A percentile compares a stretch with the other conserved stretches of the same genome.
Evolutionary conservation across 495 filamentous ascomycete genomes (phyloP).

Genomic region (Aspergillus cristatus): DNA sequence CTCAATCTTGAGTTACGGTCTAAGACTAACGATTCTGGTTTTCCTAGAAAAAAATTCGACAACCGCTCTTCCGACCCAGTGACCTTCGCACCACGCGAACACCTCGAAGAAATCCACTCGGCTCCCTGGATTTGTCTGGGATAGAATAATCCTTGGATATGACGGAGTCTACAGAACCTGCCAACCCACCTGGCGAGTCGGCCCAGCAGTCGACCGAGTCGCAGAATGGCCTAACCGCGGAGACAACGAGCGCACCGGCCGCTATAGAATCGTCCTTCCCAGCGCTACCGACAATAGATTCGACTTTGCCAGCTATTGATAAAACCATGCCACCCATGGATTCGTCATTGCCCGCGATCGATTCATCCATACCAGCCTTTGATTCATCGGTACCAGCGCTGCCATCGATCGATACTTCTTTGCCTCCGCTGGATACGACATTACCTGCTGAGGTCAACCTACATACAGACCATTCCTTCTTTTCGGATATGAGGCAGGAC

Average conservation of each 20-base stretch:
- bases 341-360: conserved; percentile 10
- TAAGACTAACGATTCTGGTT: no score
- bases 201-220: conserved; percentile 11
- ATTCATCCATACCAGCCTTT: conserved; percentile 26
- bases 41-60: no score
- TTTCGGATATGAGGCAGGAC: conserved; percentile 52
- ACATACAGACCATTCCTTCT: conserved; percentile 34
- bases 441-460: conserved; percentile 23
- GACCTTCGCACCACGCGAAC: no score
- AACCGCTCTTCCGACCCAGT: no score
- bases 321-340: conserved; percentile 26
- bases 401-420: conserved; percentile 17
- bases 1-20: no score
- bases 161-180: conserved; percentile 28
- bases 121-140: not conserved
- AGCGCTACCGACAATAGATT: conserved; percentile 16
- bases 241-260: conserved; percentile 11
- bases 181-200: conserved; percentile 20
- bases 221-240: conserved; percentile 12
- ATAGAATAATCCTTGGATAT: conserved; percentile 12
- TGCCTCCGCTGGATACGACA: conserved; percentile 28
- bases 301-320: conserved; percentile 32
- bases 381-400: conserved; percentile 19
- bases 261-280: conserved; percentile 14
- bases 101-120: no score